Base-by-base conservation (phyloP, 1,284 basidiomycete genomes). In the Sanghuangporus weigelae region DNA sequence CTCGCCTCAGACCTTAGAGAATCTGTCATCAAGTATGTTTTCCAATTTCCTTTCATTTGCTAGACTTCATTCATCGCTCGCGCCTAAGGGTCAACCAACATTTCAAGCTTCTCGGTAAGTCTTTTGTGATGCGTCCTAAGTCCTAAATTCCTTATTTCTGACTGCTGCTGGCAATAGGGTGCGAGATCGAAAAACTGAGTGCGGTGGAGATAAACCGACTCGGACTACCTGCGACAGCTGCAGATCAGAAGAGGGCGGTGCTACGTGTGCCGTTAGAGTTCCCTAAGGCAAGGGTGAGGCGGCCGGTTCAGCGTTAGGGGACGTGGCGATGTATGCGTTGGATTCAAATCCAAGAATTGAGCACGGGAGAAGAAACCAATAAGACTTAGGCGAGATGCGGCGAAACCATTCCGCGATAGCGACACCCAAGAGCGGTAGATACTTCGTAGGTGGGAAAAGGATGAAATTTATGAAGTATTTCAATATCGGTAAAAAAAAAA, bases 221-320 rank as follows among this genome's bases (percentile, higher is more conserved):
- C 48, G 90, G 90, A 7, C 71, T 90, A 12, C 81, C 86, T 0
- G 84, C 87, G 61, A 78, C 74, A 55, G 83, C 83, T 0, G 82
- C 79, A 36, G 78, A 81, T 48, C 79, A 77, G 46, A 91, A 89
- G 70, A 81, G 87, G 62, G 93, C 92, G 0, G 77, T 88, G 0
- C 79, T 96, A 59, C 84, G 78, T 59, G 82, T 86, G 1, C 94
- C 94, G 1, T 79, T 95, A 6, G 80, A 83, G 66, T 96, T 95
- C 76, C 93, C 93, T 0, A 90, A 89, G 71, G 76, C 78, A 21
- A 75, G 78, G 56, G 70, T 74, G 59, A 80, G 76, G 70, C 79
- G 78, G 68, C 49, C 8, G 49, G 21, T 10, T 51, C 10, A 21
- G n/a, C 2, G 8, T 46, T 14, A 3, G 16, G 16, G 44, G 44